These are phyloP conservation scores for Daldinia caldariorum DNA, from an alignment of 495 filamentous ascomycete species.

Conservation along the genomic window DNA sequence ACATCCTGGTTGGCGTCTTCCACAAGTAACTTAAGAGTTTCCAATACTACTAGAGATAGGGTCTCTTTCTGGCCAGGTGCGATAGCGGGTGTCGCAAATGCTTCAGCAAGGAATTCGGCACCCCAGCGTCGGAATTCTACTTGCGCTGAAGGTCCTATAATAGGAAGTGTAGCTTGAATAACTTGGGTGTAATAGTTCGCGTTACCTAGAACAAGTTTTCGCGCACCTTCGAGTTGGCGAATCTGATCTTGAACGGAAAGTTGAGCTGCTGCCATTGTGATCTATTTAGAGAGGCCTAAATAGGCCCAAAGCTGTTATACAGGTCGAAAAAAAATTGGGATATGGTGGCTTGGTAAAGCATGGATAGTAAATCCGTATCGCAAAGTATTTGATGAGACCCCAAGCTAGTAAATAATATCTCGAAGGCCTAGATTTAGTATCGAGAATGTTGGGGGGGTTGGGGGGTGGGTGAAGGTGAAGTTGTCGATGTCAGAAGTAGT, in stretches of 20 bases:
- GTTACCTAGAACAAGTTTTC: conserved; percentile 86
- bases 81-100: conserved; percentile 87
- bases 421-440: conserved; percentile 11
- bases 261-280: conserved; percentile 55
- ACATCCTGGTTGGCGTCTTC: conserved; percentile 77
- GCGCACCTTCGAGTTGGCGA: conserved; percentile 83
- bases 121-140: conserved; percentile 94
- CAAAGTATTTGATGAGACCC: not conserved
- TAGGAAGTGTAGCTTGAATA: conserved; percentile 86
- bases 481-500: not conserved
- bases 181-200: conserved; percentile 87
- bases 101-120: conserved; percentile 93
- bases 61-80: conserved; percentile 77
- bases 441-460: conserved; percentile 7
- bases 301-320: conserved; percentile 22
- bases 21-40: conserved; percentile 76
- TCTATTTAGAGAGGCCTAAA: conserved; percentile 18
- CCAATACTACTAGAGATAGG: conserved; percentile 74
- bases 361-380: conserved; percentile 1
- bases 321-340: conserved; percentile 7
- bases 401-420: not conserved
- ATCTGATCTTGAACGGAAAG: conserved; percentile 77
- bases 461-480: not conserved
- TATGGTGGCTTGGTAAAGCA: not conserved
- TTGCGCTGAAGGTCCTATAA: conserved; percentile 77